Conservation (phyloP, 306 rosid species). For the Dalbergia cochinchinensis region DNA sequence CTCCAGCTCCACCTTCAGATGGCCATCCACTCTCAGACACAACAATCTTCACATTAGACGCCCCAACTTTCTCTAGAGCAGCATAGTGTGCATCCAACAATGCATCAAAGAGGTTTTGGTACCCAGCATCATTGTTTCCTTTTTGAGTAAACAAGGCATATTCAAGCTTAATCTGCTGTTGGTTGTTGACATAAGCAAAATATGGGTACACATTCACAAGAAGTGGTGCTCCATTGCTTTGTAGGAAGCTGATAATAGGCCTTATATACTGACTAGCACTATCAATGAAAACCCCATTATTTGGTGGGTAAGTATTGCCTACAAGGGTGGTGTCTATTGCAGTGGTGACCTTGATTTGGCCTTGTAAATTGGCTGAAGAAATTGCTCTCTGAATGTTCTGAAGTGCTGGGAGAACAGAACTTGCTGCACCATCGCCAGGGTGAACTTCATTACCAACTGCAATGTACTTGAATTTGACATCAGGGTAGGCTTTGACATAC, state of each 20-base stretch:
- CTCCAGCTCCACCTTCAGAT: conserved; percentile 55
- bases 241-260: conserved; percentile 62
- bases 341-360: conserved; percentile 65
- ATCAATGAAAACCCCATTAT: conserved; percentile 43
- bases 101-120: conserved; percentile 66
- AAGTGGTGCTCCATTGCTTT: conserved; percentile 64
- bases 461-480: conserved; percentile 59
- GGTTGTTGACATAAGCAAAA: conserved; percentile 37
- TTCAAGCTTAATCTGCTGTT: conserved; percentile 35
- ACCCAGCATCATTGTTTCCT: conserved; percentile 51
- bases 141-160: conserved; percentile 64
- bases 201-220: conserved; percentile 79
- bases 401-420: conserved; percentile 52
- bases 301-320: conserved; percentile 60
- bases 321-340: conserved; percentile 56
- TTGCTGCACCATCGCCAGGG: conserved; percentile 37
- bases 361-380: conserved; percentile 57
- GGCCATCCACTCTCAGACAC: conserved; percentile 91
- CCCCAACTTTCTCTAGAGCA: conserved; percentile 72
- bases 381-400: conserved; percentile 57
- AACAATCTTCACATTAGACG: conserved; percentile 52
- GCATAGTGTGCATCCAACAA: conserved; percentile 64
- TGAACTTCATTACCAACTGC: conserved; percentile 63
- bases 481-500: conserved; percentile 47
- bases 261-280: conserved; percentile 48